These are phyloP conservation scores for Nicotiana noctiflora DNA, from an alignment of 257 asterid genomes.

Conservation along the genomic window DNA sequence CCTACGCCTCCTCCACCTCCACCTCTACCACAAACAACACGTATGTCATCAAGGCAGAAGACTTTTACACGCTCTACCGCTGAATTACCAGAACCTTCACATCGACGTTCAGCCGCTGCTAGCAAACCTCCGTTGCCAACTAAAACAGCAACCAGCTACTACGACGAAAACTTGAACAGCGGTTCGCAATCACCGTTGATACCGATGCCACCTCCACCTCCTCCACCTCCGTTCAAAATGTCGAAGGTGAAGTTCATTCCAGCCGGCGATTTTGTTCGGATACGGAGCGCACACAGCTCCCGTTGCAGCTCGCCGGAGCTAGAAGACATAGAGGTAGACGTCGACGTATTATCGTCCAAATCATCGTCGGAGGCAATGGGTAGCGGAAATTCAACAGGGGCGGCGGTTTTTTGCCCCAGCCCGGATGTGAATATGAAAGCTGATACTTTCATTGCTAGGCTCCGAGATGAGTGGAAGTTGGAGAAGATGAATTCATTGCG, in stretches of 20 bases:
- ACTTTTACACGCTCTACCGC: conserved; percentile 5
- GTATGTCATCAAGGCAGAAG: background rate
- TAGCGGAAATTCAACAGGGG: conserved; percentile 42
- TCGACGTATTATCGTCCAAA: conserved; percentile 39
- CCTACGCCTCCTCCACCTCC: conserved; percentile 25
- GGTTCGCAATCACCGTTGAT: conserved; percentile 61
- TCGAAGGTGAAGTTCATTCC: conserved; percentile 38
- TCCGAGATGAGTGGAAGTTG: conserved; percentile 58
- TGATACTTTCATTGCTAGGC: conserved; percentile 66
- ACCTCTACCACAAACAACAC: conserved; percentile 13
- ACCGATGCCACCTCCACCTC: conserved; percentile 61
- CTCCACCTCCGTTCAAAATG: conserved; percentile 69
- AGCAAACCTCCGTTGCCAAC: conserved; percentile 64
- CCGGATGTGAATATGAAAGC: conserved; percentile 79
- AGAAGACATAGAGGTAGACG: conserved; percentile 33
- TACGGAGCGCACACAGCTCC: conserved; percentile 54
- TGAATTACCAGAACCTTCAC: conserved; percentile 9
- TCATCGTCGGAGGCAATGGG: conserved; percentile 28
- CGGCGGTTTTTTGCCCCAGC: conserved; percentile 59
- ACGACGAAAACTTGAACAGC: conserved; percentile 26
- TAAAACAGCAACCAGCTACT: conserved; percentile 16
- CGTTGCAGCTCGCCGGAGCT: conserved; percentile 62
- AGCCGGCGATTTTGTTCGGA: conserved; percentile 52
- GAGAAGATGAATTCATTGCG: conserved; percentile 58
- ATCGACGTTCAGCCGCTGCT: conserved; percentile 16